Evolutionary conservation across 305 asterid genomes (phyloP).

Genomic region (Solanum aculeatissimum): DNA sequence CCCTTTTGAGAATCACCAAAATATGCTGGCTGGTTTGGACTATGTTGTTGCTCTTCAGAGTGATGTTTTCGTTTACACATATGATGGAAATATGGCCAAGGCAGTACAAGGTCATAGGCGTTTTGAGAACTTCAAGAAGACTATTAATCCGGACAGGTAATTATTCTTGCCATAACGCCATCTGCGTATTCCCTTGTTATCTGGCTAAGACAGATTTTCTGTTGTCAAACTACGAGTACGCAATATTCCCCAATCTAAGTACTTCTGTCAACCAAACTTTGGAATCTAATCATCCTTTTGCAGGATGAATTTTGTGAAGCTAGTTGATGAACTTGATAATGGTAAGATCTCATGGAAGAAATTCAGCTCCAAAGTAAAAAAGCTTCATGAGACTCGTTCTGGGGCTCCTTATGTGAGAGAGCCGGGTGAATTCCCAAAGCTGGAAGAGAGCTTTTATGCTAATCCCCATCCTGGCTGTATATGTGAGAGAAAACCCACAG

Average conservation of each 20-base stretch:
- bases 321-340: slow-evolving; percentile 67
- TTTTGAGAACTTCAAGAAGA: slow-evolving; percentile 81
- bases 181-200: neutral
- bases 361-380: slow-evolving; percentile 63
- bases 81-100: slow-evolving; percentile 98
- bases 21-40: slow-evolving; percentile 94
- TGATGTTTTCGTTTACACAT: slow-evolving; percentile 81
- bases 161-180: neutral
- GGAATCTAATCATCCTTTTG: neutral
- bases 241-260: neutral
- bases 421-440: slow-evolving; percentile 76
- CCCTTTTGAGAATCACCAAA: slow-evolving; percentile 72
- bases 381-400: slow-evolving; percentile 52
- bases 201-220: neutral
- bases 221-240: neutral
- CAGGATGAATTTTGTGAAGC: slow-evolving; percentile 77
- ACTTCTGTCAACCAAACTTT: neutral
- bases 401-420: slow-evolving; percentile 91
- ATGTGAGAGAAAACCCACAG: slow-evolving; percentile 51
- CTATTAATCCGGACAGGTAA: slow-evolving; percentile 86
- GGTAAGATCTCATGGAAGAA: slow-evolving; percentile 70
- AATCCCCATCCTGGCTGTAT: slow-evolving; percentile 92
- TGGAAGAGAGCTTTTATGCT: slow-evolving; percentile 93
- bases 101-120: slow-evolving; percentile 99
- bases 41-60: slow-evolving; percentile 83